Evolutionary conservation across 2,329 filamentous ascomycete genomes (phyloP).

Genomic region (Aspergillus carbonarius): DNA sequence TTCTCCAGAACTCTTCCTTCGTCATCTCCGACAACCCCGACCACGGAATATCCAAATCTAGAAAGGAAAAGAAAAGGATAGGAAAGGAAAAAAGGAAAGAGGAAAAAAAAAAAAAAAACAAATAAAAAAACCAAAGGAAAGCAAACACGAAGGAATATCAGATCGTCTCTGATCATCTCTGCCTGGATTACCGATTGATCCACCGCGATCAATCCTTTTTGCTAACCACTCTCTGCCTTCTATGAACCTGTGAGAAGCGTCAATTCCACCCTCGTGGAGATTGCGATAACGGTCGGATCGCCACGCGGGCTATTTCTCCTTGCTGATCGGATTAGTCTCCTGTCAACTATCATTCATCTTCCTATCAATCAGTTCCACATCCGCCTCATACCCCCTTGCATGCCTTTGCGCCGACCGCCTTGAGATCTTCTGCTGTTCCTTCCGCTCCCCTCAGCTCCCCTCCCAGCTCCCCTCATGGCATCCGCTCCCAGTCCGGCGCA

Average conservation of each 20-base stretch:
- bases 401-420: conserved; percentile 16
- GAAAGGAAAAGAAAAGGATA: background rate
- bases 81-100: no score
- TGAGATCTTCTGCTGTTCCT: conserved; percentile 11
- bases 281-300: conserved; percentile 20
- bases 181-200: background rate
- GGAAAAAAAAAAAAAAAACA: background rate
- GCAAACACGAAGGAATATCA: background rate
- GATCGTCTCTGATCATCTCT: background rate
- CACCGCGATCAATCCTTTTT: background rate
- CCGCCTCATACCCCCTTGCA: conserved; percentile 15
- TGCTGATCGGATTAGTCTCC: conserved; percentile 10
- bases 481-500: conserved; percentile 22
- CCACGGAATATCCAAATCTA: background rate
- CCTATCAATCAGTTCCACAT: conserved; percentile 4
- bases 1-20: background rate
- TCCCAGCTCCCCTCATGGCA: conserved; percentile 23
- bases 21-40: background rate
- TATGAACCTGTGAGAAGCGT: conserved; percentile 20
- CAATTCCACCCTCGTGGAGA: conserved; percentile 24
- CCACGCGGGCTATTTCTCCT: conserved; percentile 18
- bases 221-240: conserved; percentile 9
- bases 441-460: conserved; percentile 10
- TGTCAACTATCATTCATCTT: conserved; percentile 9
- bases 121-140: background rate